Conservation (phyloP, 345 rosid genomes). For the Gossypium ekmanianum region DNA sequence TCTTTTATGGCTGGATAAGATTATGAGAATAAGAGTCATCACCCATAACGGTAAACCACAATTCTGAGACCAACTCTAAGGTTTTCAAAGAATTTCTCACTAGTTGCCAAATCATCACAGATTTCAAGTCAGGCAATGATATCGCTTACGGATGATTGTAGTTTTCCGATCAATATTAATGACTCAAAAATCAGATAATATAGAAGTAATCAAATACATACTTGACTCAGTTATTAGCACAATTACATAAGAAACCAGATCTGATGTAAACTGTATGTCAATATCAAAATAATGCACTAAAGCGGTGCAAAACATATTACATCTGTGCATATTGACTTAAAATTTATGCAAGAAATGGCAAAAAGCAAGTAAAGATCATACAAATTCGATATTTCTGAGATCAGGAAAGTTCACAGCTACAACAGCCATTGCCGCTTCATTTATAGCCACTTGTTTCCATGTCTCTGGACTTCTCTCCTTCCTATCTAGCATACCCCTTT, state of each 20-base stretch:
- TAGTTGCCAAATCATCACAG: neutral
- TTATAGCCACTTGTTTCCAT: conserved; percentile 87
- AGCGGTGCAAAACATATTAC: neutral
- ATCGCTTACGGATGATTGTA: neutral
- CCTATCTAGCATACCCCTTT: conserved; percentile 86
- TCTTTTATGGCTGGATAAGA: neutral
- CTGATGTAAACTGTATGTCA: neutral
- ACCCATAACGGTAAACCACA: neutral
- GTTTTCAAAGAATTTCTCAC: neutral
- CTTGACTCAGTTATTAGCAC: neutral
- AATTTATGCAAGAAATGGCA: neutral
- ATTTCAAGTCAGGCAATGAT: neutral
- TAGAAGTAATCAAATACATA: neutral
- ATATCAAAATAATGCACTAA: neutral
- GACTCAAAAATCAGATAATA: neutral
- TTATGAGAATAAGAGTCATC: neutral
- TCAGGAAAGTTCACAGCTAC: conserved; percentile 92
- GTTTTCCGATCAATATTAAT: neutral
- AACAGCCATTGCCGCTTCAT: conserved; percentile 95
- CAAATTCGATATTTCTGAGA: conserved; percentile 79
- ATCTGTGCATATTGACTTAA: conserved; percentile 1
- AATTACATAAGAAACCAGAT: neutral
- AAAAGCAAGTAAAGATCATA: conserved; percentile 37
- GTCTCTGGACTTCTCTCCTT: conserved; percentile 72
- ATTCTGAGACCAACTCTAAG: neutral